A percentile compares a stretch with the other conserved stretches of the same genome.
phyloP scores from a whole-genome alignment of 345 rosid genomes.

The Aquilaria malaccensis region DNA sequence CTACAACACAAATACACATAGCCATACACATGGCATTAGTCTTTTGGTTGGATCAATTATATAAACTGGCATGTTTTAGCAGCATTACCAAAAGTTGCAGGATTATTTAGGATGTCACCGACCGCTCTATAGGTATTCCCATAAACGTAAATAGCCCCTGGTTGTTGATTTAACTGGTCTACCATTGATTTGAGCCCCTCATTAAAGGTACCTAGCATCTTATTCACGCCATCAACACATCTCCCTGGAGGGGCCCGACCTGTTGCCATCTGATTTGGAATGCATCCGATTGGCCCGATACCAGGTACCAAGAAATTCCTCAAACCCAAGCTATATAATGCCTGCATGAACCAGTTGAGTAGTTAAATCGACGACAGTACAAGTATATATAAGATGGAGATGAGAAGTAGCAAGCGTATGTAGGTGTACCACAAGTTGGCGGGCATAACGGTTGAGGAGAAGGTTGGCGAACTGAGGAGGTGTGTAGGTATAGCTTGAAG shows the following conservation, averaged over 20 bases:
- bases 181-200: slow-evolving; percentile 57
- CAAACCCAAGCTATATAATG: slow-evolving; percentile 61
- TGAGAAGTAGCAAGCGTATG: too few species aligned
- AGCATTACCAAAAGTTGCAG: slow-evolving; percentile 47
- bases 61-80: neutral
- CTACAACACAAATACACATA: slow-evolving; percentile 21
- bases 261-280: slow-evolving; percentile 59
- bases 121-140: slow-evolving; percentile 57
- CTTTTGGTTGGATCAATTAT: too few species aligned
- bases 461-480: slow-evolving; percentile 53
- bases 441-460: slow-evolving; percentile 52
- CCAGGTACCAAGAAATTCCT: slow-evolving; percentile 66
- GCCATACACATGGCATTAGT: neutral
- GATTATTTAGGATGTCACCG: slow-evolving; percentile 66
- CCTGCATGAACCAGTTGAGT: slow-evolving; percentile 18
- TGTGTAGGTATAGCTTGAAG: slow-evolving; percentile 45
- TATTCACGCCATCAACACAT: slow-evolving; percentile 64
- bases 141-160: slow-evolving; percentile 44
- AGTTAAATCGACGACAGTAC: too few species aligned
- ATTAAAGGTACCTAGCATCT: slow-evolving; percentile 61
- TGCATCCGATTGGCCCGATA: slow-evolving; percentile 75
- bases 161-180: slow-evolving; percentile 51
- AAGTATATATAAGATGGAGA: too few species aligned
- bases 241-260: slow-evolving; percentile 41
- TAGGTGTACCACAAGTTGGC: slow-evolving; percentile 45